A percentile compares a stretch with the other conserved stretches of the same genome.
phyloP scores from a whole-genome alignment of 306 rosid species.

The Dryas octopetala region DNA sequence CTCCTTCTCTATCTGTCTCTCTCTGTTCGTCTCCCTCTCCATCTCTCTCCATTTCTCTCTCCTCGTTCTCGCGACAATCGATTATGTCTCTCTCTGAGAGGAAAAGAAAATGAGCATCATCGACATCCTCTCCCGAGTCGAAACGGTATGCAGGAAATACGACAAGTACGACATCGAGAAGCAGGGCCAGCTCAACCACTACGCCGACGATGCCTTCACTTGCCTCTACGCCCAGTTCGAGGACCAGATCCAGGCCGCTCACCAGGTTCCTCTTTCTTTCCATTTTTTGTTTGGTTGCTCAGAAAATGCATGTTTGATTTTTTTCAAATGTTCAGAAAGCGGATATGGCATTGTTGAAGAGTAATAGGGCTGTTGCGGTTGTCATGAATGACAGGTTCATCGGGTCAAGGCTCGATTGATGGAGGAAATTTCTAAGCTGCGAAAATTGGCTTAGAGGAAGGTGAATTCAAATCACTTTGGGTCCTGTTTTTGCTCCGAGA shows the following conservation, averaged over 20 bases:
- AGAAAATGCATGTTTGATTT: background rate
- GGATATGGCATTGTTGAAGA: constrained; percentile 34
- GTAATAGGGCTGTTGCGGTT: constrained; percentile 38
- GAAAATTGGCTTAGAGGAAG: too few species aligned
- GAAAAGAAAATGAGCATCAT: too few species aligned
- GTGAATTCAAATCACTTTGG: too few species aligned
- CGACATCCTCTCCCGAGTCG: too few species aligned
- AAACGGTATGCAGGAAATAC: constrained; percentile 65
- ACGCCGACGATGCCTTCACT: constrained; percentile 69
- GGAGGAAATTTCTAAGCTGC: constrained; percentile 79
- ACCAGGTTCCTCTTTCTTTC: constrained; percentile 26
- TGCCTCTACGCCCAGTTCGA: constrained; percentile 52
- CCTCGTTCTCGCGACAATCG: too few species aligned
- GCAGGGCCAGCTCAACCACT: constrained; percentile 64
- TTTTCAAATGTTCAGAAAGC: constrained; percentile 33
- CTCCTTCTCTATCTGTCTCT: too few species aligned
- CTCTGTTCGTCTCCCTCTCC: too few species aligned
- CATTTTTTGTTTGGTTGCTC: background rate
- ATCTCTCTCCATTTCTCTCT: too few species aligned
- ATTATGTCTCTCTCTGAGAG: too few species aligned
- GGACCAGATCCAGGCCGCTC: constrained; percentile 45
- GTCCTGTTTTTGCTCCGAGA: too few species aligned
- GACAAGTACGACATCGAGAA: constrained; percentile 74
- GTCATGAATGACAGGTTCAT: constrained; percentile 42
- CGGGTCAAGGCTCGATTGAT: constrained; percentile 53